A percentile compares a stretch with the other conserved stretches of the same genome.
Evolutionary conservation across 371 early-diverging fungal genomes (phyloP).

Genomic region (Dinochytrium kinnereticum): DNA sequence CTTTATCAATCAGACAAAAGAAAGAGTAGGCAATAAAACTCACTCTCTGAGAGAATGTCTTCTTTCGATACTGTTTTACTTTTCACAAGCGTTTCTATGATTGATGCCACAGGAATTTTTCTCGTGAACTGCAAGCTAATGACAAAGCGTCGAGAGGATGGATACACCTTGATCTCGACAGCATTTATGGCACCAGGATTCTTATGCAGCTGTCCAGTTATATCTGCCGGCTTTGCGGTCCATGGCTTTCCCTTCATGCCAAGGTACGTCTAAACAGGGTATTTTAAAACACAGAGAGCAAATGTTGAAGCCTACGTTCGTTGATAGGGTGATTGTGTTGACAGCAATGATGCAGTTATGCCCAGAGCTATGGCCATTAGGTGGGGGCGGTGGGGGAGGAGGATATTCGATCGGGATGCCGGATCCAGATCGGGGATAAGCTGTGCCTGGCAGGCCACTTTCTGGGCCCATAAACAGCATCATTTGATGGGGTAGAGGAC

Average conservation of each 20-base stretch:
- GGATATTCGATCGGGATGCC: conserved; percentile 36
- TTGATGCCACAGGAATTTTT: not conserved
- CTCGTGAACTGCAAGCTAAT: conserved; percentile 15
- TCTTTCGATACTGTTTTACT: conserved; percentile 17
- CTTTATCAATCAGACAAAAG: not conserved
- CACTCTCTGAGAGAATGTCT: conserved; percentile 19
- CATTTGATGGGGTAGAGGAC: not conserved
- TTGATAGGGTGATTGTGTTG: conserved; percentile 14
- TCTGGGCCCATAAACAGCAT: conserved; percentile 29
- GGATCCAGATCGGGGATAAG: conserved; percentile 18
- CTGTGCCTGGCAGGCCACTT: not conserved
- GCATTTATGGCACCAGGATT: not conserved
- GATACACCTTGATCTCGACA: conserved; percentile 23
- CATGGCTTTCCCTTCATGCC: conserved; percentile 36
- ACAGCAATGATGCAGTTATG: conserved; percentile 25
- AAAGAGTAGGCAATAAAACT: not conserved
- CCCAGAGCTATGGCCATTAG: conserved; percentile 19
- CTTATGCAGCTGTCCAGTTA: conserved; percentile 17
- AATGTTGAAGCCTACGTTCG: conserved; percentile 12
- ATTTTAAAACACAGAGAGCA: not conserved
- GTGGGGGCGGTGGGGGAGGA: conserved; percentile 8
- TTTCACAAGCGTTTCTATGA: conserved; percentile 4
- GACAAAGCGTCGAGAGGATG: conserved; percentile 1
- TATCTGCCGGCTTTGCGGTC: conserved; percentile 32
- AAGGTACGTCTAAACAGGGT: conserved; percentile 17